phyloP scores from a whole-genome alignment of 2,329 filamentous ascomycete species.

The Pseudocercospora pini-densiflorae region DNA sequence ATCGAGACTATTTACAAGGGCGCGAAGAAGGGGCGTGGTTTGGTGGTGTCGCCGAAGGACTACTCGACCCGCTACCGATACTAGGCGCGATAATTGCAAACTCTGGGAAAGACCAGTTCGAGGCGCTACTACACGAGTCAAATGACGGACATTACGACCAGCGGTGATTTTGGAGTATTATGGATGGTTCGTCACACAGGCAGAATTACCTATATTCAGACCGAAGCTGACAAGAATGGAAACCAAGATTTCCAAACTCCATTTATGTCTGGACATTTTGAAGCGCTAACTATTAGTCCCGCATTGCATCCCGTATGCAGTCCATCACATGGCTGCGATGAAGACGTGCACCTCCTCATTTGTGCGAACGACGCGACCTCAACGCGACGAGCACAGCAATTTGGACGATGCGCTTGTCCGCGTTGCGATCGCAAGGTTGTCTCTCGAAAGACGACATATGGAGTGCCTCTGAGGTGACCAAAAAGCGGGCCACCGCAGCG shows the following conservation, averaged over 20 bases:
- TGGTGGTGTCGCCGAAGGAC: conserved; percentile 95
- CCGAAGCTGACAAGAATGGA: background rate
- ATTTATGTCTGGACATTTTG: background rate
- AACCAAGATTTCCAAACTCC: background rate
- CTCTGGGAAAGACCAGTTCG: background rate
- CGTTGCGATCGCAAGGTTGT: background rate
- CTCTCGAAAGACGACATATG: too few relatives aligned
- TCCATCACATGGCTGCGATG: background rate
- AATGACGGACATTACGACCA: background rate
- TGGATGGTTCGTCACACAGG: background rate
- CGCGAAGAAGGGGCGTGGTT: conserved; percentile 96
- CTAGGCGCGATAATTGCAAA: conserved; percentile 40
- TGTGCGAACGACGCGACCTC: background rate
- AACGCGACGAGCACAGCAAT: background rate
- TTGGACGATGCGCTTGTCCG: background rate
- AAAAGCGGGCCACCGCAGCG: background rate
- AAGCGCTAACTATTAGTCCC: background rate
- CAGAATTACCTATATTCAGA: background rate
- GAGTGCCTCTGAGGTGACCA: background rate
- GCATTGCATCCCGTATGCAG: background rate
- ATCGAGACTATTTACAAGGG: conserved; percentile 97
- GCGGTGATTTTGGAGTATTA: background rate
- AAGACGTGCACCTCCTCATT: background rate
- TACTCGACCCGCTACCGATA: conserved; percentile 74
- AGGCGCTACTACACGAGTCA: background rate